Base-by-base conservation (phyloP, 768 basidiomycete genomes). In the Russula lepida region DNA sequence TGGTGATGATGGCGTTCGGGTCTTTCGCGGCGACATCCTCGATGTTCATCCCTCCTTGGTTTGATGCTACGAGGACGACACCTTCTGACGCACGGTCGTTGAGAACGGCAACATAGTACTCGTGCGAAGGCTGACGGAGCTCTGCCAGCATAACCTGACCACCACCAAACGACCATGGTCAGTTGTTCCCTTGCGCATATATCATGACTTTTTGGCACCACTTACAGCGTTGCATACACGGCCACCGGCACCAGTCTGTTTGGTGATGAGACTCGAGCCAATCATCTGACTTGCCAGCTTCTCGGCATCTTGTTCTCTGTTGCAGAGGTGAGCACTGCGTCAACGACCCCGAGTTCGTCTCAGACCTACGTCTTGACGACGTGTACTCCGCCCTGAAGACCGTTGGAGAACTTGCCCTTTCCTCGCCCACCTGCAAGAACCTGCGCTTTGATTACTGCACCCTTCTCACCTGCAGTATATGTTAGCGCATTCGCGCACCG, bases 31-130 rank as follows among this genome's bases (percentile, higher is more conserved):
- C 97, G 50, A 99, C 97, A 69, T 99, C 97, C 74, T 99, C 97
- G 70, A 99, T 99, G 76, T 98, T 98, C 97, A 99, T 99, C 59
- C 97, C 97, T 58, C 97, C 97, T 71, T 98, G 94, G 21, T 81
- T 81, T 47, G 97, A 98, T 21, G 87, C 87, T 56, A 99, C 95
- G 50, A 99, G 82, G 32, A 98, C 97, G 47, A 93, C 90, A 15
- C 90, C 88, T 62, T 92, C 86, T 6, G 87, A 78, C 15, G 82
- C 83, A 67, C 97, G 91, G 79, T 99, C 97, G 70, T 98, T 98
- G 57, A 99, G 83, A 33, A 98, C 84, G 15, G 97, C 97, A 54
- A 95, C 89, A 70, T 99, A 99, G 80, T 98, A 98, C 73, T 99
- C 97, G 72, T 99, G 97, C 44, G 84, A 82, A 35, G 97, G 92